phyloP scores from a whole-genome alignment of 768 basidiomycete genomes.

The Suillus occidentalis region DNA sequence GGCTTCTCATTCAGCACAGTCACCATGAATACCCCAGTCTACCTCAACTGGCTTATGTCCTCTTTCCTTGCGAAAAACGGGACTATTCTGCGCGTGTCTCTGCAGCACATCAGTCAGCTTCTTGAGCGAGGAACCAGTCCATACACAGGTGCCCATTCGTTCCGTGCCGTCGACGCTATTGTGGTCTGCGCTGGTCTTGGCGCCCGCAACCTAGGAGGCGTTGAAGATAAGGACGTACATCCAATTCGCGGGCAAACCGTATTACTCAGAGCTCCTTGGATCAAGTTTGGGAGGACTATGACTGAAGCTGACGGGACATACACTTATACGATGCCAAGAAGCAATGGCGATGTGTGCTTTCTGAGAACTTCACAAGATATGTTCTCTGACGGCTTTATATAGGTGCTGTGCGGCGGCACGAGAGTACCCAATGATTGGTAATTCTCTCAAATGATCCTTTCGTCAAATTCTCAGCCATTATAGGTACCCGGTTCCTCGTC shows the following conservation, averaged over 20 bases:
- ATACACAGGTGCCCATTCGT: slow-evolving; percentile 8
- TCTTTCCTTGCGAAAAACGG: slow-evolving; percentile 67
- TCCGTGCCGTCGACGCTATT: slow-evolving; percentile 45
- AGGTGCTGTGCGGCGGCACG: slow-evolving; percentile 64
- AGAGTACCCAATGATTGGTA: slow-evolving; percentile 63
- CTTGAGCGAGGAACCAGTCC: slow-evolving; percentile 11
- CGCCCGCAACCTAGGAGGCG: slow-evolving; percentile 49
- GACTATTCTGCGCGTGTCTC: slow-evolving; percentile 49
- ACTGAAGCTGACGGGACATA: slow-evolving; percentile 31
- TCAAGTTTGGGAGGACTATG: slow-evolving; percentile 38
- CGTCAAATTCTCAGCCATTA: not conserved
- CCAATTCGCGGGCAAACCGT: slow-evolving; percentile 49
- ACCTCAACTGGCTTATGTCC: slow-evolving; percentile 61
- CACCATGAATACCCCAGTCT: slow-evolving; percentile 63
- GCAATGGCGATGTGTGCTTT: slow-evolving; percentile 40
- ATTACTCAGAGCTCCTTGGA: slow-evolving; percentile 48
- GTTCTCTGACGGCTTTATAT: not conserved
- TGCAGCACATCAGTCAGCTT: slow-evolving; percentile 72
- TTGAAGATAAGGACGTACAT: slow-evolving; percentile 49
- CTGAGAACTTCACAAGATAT: not conserved
- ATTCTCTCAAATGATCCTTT: not conserved
- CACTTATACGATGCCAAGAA: slow-evolving; percentile 37
- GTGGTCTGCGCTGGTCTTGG: slow-evolving; percentile 73
- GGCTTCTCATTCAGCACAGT: slow-evolving; percentile 67
- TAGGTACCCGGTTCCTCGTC: slow-evolving; percentile 66